A percentile compares a stretch with the other conserved stretches of the same genome.
phyloP scores from a whole-genome alignment of 441 rosid species.

The Theobroma grandiflorum region DNA sequence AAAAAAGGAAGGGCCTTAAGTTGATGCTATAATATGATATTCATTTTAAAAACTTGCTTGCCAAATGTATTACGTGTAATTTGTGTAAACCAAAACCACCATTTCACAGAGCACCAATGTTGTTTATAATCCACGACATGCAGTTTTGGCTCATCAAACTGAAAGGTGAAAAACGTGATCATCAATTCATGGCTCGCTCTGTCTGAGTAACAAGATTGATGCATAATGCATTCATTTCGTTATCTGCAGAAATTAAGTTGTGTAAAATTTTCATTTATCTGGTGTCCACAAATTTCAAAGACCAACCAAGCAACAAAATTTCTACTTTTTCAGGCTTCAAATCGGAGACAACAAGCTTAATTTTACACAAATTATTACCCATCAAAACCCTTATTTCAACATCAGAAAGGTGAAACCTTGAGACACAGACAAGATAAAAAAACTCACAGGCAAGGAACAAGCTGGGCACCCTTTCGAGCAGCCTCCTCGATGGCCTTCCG shows the following conservation, averaged over 20 bases:
- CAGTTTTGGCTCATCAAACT: background rate
- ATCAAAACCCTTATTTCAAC: background rate
- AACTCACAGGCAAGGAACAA: slow-evolving; percentile 82
- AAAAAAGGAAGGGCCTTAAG: background rate
- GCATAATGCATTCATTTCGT: background rate
- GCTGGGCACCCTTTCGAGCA: slow-evolving; percentile 78
- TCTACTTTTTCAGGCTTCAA: background rate
- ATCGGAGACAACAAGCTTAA: background rate
- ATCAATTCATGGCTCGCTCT: background rate
- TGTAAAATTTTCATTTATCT: background rate
- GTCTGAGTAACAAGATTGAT: background rate
- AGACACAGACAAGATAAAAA: background rate
- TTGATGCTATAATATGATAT: background rate
- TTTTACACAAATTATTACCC: background rate
- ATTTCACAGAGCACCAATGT: background rate
- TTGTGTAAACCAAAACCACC: background rate
- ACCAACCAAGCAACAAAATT: background rate
- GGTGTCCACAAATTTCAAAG: background rate
- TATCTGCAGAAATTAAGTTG: background rate
- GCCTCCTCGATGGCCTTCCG: slow-evolving; percentile 75
- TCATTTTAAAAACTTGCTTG: background rate
- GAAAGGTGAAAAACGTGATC: background rate
- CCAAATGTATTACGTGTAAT: background rate
- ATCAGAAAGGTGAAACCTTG: slow-evolving; percentile 1
- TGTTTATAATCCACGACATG: background rate